These are phyloP conservation scores for Coprinellus micaceus DNA, from an alignment of 768 basidiomycete species.

Conservation along the genomic window DNA sequence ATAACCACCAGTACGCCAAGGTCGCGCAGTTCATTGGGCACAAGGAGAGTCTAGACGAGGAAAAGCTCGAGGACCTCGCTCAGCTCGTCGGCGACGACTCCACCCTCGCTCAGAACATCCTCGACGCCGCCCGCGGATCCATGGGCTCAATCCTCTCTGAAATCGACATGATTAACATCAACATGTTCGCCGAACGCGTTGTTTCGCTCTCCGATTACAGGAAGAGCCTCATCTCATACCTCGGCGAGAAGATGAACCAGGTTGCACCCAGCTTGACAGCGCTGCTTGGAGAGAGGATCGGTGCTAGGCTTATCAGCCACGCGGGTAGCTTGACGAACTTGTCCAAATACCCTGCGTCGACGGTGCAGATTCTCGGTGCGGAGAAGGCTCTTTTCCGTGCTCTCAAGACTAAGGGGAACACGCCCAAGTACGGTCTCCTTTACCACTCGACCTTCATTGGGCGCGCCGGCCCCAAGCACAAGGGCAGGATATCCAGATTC, in stretches of 20 bases:
- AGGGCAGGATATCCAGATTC: constrained; percentile 98
- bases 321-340: constrained; percentile 95
- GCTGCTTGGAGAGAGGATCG: constrained; percentile 87
- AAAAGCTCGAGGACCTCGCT: constrained; percentile 75
- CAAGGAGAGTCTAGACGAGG: constrained; percentile 76
- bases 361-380: constrained; percentile 96
- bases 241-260: constrained; percentile 95
- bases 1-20: constrained; percentile 91
- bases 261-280: constrained; percentile 93
- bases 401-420: constrained; percentile 97
- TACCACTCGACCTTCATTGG: constrained; percentile 98
- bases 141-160: constrained; percentile 92
- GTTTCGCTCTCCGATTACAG: constrained; percentile 92
- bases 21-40: constrained; percentile 84
- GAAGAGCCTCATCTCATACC: constrained; percentile 81
- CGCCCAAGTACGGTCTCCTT: constrained; percentile 97
- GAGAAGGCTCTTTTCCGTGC: constrained; percentile 98
- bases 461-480: constrained; percentile 89
- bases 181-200: constrained; percentile 84
- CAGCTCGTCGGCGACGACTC: constrained; percentile 79
- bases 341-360: constrained; percentile 97
- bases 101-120: constrained; percentile 85
- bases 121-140: constrained; percentile 90
- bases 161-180: constrained; percentile 95
- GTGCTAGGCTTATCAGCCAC: constrained; percentile 90